Conservation (phyloP, 2,329 filamentous ascomycete genomes). For the Stemphylium lycopersici region DNA sequence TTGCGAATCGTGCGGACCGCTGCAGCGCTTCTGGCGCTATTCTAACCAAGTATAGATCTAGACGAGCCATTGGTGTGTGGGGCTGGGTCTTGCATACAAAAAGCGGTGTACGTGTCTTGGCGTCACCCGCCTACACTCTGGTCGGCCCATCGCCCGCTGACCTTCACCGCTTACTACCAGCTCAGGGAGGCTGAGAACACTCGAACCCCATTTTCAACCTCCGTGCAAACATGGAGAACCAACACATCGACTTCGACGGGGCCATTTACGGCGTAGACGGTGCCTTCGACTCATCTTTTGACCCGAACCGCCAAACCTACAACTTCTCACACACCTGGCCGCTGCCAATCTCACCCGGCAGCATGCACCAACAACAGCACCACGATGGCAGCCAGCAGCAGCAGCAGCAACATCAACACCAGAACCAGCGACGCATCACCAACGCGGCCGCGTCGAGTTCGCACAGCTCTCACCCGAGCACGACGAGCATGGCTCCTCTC, state of each 20-base stretch:
- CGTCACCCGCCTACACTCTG: slow-evolving; percentile 14
- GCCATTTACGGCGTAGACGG: slow-evolving; percentile 45
- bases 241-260: slow-evolving; percentile 48
- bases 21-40: slow-evolving; percentile 38
- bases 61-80: slow-evolving; percentile 20
- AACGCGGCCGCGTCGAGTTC: slow-evolving; percentile 33
- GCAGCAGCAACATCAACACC: slow-evolving; percentile 29
- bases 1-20: slow-evolving; percentile 34
- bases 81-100: slow-evolving; percentile 18
- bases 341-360: slow-evolving; percentile 43
- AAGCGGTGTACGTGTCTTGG: slow-evolving; percentile 20
- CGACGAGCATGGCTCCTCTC: slow-evolving; percentile 43
- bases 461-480: slow-evolving; percentile 28
- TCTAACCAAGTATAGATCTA: slow-evolving; percentile 19
- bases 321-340: slow-evolving; percentile 47
- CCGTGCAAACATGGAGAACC: slow-evolving; percentile 51
- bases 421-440: slow-evolving; percentile 36
- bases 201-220: slow-evolving; percentile 27
- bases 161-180: slow-evolving; percentile 39
- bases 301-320: slow-evolving; percentile 43
- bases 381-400: slow-evolving; percentile 18
- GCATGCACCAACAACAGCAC: slow-evolving; percentile 38
- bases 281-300: slow-evolving; percentile 47
- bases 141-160: slow-evolving; percentile 30
- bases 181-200: slow-evolving; percentile 45